Conservation (phyloP, 768 basidiomycete species). For the Wakefieldia striispora region DNA sequence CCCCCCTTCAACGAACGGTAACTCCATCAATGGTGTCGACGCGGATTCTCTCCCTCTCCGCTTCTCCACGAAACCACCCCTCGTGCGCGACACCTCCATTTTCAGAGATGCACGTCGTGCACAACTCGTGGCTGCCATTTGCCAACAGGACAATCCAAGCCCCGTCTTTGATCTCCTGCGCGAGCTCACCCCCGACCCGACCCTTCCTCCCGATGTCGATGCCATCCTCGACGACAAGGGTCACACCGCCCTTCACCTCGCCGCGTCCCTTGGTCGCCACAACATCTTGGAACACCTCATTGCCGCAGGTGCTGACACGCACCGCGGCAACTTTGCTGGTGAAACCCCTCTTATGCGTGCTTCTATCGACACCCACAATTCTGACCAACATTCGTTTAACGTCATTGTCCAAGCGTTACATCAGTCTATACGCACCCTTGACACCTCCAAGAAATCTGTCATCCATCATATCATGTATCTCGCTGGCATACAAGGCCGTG, state of each 20-base stretch:
- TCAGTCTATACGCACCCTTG: conserved; percentile 81
- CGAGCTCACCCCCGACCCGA: conserved; percentile 50
- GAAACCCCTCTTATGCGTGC: conserved; percentile 95
- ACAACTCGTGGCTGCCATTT: conserved; percentile 64
- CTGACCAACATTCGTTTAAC: conserved; percentile 74
- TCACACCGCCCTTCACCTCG: conserved; percentile 92
- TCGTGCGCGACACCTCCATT: conserved; percentile 53
- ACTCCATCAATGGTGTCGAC: conserved; percentile 40
- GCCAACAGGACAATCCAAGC: conserved; percentile 64
- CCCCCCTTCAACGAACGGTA: conserved; percentile 45
- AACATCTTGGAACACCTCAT: conserved; percentile 70
- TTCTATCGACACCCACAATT: conserved; percentile 84
- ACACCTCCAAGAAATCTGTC: conserved; percentile 81
- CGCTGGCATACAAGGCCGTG: conserved; percentile 89
- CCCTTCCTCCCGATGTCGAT: conserved; percentile 58
- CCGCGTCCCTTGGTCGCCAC: conserved; percentile 78
- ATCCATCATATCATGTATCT: conserved; percentile 90
- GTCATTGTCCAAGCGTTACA: conserved; percentile 62
- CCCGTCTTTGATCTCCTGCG: conserved; percentile 64
- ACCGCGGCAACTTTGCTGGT: conserved; percentile 89
- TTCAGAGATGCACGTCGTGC: conserved; percentile 53
- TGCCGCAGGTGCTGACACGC: conserved; percentile 76
- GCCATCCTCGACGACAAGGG: conserved; percentile 91
- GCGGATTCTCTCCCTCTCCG: conserved; percentile 49
- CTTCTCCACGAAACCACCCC: conserved; percentile 64